A percentile compares a stretch with the other conserved stretches of the same genome.
phyloP scores from a whole-genome alignment of 2,329 filamentous ascomycete genomes.

The Pestalotiopsis sp. region DNA sequence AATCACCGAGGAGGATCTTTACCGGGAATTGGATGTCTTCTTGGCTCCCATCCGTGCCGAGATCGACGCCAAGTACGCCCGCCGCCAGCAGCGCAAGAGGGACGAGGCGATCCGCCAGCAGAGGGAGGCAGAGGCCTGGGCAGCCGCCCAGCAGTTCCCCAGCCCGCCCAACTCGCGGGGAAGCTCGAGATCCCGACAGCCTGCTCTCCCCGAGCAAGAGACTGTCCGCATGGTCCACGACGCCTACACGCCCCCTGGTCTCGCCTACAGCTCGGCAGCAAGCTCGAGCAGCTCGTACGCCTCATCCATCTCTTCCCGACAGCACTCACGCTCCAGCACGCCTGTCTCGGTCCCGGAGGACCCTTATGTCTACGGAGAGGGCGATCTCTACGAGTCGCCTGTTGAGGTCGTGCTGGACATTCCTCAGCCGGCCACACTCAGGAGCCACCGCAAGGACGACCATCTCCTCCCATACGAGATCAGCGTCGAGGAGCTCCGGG shows the following conservation, averaged over 20 bases:
- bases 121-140: slow-evolving; percentile 44
- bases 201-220: slow-evolving; percentile 33
- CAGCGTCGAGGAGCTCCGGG: slow-evolving; percentile 52
- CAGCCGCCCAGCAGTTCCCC: slow-evolving; percentile 40
- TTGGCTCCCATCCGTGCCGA: slow-evolving; percentile 78
- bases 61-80: slow-evolving; percentile 52
- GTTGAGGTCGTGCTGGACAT: slow-evolving; percentile 46
- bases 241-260: slow-evolving; percentile 48
- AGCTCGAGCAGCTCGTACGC: slow-evolving; percentile 52
- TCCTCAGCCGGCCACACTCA: slow-evolving; percentile 40
- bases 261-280: slow-evolving; percentile 41
- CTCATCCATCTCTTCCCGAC: slow-evolving; percentile 48
- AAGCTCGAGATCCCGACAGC: slow-evolving; percentile 40
- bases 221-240: slow-evolving; percentile 41
- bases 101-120: slow-evolving; percentile 42
- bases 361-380: slow-evolving; percentile 42
- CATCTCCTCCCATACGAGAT: slow-evolving; percentile 58
- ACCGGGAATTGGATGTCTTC: slow-evolving; percentile 85
- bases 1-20: slow-evolving; percentile 83
- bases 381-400: slow-evolving; percentile 53
- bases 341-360: slow-evolving; percentile 49
- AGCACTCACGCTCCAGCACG: slow-evolving; percentile 53
- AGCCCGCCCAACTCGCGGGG: slow-evolving; percentile 50
- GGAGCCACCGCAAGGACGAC: slow-evolving; percentile 30
- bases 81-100: slow-evolving; percentile 49